phyloP scores from a whole-genome alignment of 495 filamentous ascomycete genomes.

The Penicillium manginii region DNA sequence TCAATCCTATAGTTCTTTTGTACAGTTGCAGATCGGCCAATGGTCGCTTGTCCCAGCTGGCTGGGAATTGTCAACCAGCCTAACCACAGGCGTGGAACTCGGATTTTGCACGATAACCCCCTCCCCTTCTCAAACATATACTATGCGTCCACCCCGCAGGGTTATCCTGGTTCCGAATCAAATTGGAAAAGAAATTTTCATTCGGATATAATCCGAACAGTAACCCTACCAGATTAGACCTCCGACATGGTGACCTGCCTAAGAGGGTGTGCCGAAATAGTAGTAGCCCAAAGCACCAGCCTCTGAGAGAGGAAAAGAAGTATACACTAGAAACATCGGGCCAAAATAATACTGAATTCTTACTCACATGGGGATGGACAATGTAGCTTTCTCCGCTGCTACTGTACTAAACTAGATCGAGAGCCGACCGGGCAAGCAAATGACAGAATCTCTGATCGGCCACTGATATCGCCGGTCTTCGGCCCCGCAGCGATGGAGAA shows the following conservation, averaged over 20 bases:
- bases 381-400: not conserved
- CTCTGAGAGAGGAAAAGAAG: not conserved
- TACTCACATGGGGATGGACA: not conserved
- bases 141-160: conserved; percentile 10
- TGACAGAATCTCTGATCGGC: conserved; percentile 17
- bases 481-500: conserved; percentile 21
- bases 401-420: conserved; percentile 21
- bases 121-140: conserved; percentile 11
- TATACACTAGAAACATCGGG: not conserved
- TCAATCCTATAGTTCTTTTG: conserved; percentile 1
- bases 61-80: conserved; percentile 28
- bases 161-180: conserved; percentile 8
- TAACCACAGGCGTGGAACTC: conserved; percentile 24
- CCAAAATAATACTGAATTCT: not conserved
- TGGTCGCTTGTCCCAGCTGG: conserved; percentile 17
- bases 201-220: not conserved
- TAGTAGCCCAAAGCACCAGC: not conserved
- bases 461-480: conserved; percentile 10
- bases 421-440: conserved; percentile 1
- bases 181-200: not conserved
- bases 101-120: conserved; percentile 2
- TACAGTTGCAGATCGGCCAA: conserved; percentile 20
- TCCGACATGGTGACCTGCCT: conserved; percentile 3
- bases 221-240: not conserved
- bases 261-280: not conserved